Conservation (phyloP, 202 grass and related monocot species). For the Brachypodium distachyon region DNA sequence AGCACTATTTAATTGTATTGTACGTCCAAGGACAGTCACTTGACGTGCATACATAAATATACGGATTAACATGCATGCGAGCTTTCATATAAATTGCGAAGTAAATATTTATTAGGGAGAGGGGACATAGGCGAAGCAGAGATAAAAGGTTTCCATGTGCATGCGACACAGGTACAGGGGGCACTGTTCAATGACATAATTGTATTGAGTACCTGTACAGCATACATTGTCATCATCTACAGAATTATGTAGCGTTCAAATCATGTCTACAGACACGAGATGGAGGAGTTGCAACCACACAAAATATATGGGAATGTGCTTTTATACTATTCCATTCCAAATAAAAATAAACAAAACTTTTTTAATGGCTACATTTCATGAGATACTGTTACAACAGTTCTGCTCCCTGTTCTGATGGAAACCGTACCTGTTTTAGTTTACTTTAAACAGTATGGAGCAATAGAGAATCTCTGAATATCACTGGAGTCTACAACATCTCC, state of each 20-base stretch:
- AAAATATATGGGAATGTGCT: not conserved
- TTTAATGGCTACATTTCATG: not conserved
- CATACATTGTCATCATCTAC: slow-evolving; percentile 18
- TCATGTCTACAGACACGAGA: not conserved
- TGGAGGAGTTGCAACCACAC: not conserved
- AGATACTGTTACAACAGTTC: not conserved
- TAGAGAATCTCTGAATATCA: not conserved
- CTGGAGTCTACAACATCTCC: not conserved
- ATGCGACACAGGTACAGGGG: slow-evolving; percentile 7
- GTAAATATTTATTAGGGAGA: not conserved
- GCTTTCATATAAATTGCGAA: not conserved
- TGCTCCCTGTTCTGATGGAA: not conserved
- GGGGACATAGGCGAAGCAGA: not conserved
- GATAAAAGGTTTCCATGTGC: not conserved
- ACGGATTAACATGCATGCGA: too few relatives aligned
- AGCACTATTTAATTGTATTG: too few relatives aligned
- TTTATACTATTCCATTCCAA: not conserved
- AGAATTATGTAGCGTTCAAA: slow-evolving; percentile 8
- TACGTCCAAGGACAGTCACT: too few relatives aligned
- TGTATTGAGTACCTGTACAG: slow-evolving; percentile 20
- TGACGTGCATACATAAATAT: too few relatives aligned
- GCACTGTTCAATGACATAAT: slow-evolving; percentile 29
- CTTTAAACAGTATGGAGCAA: not conserved
- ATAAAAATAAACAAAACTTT: not conserved
- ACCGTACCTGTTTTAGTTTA: not conserved